A percentile compares a stretch with the other conserved stretches of the same genome.
Evolutionary conservation across 768 basidiomycete species (phyloP).

Genomic region (Mycena rosella): DNA sequence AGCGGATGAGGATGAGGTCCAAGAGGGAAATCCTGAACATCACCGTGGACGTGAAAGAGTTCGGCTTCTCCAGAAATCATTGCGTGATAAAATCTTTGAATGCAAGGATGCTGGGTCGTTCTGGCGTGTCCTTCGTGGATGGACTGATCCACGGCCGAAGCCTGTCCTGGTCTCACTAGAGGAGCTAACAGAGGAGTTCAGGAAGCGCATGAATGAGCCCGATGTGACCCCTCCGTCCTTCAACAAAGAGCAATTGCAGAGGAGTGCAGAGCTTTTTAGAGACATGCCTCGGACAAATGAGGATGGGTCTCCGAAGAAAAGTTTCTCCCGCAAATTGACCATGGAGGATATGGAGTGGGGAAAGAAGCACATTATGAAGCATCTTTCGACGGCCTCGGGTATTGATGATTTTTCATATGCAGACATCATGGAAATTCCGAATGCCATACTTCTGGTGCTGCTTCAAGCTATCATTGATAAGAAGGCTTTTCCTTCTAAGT

Average conservation of each 20-base stretch:
- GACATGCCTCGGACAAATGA: conserved; percentile 13
- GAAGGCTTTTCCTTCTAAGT: neutral
- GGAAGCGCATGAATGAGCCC: conserved; percentile 11
- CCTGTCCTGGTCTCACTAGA: conserved; percentile 8
- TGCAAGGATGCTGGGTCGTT: conserved; percentile 18
- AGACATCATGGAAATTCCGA: neutral
- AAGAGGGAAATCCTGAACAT: neutral
- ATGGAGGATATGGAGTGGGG: neutral
- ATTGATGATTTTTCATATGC: neutral
- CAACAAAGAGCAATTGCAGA: conserved; percentile 9
- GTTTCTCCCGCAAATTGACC: conserved; percentile 2
- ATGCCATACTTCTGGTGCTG: neutral
- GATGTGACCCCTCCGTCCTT: conserved; percentile 4
- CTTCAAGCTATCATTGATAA: neutral
- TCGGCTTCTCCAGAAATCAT: neutral
- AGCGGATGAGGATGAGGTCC: neutral
- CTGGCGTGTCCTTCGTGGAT: conserved; percentile 20
- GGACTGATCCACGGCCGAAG: conserved; percentile 17
- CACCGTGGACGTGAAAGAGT: conserved; percentile 11
- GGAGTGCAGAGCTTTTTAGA: neutral
- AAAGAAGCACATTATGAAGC: neutral
- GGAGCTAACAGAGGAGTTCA: conserved; percentile 12
- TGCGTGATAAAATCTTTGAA: conserved; percentile 23
- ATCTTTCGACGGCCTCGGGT: neutral
- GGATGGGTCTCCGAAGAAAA: conserved; percentile 17